Evolutionary conservation across 192 early-diverging fungal genomes (phyloP).

Genomic region (Piromyces sp.): DNA sequence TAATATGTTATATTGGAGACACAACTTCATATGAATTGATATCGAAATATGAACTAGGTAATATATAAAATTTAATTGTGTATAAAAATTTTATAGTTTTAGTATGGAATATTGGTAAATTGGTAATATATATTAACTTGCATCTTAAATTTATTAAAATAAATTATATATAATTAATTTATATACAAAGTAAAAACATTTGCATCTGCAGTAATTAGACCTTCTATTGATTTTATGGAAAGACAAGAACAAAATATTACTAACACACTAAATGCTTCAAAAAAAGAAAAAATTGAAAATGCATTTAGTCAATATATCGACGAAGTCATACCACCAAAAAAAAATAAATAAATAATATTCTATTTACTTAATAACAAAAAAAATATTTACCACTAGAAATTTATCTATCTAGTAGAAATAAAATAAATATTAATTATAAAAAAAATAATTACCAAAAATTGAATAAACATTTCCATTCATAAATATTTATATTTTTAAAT

Average conservation of each 20-base stretch:
- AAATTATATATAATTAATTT: too few relatives aligned
- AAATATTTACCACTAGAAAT: too few relatives aligned
- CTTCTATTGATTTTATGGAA: not conserved
- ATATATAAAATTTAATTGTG: too few relatives aligned
- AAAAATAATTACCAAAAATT: too few relatives aligned
- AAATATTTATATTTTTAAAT: too few relatives aligned
- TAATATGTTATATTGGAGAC: not conserved
- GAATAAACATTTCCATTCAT: too few relatives aligned
- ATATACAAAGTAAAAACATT: not conserved
- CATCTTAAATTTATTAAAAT: too few relatives aligned
- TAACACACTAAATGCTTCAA: not conserved
- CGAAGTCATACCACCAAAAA: not conserved
- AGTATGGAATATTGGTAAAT: too few relatives aligned
- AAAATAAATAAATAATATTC: not conserved
- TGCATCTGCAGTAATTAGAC: not conserved
- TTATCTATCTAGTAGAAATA: too few relatives aligned
- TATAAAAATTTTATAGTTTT: too few relatives aligned
- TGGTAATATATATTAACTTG: not conserved
- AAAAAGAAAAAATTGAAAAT: not conserved
- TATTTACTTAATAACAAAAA: too few relatives aligned
- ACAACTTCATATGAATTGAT: not conserved
- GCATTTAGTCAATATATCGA: not conserved
- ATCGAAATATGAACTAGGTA: not conserved
- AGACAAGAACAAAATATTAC: not conserved
- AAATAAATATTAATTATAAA: too few relatives aligned